Percentiles rank a stretch among this genome's conserved stretches.
phyloP scores from a whole-genome alignment of 2,329 filamentous ascomycete genomes.

The Aspergillus nomiae region DNA sequence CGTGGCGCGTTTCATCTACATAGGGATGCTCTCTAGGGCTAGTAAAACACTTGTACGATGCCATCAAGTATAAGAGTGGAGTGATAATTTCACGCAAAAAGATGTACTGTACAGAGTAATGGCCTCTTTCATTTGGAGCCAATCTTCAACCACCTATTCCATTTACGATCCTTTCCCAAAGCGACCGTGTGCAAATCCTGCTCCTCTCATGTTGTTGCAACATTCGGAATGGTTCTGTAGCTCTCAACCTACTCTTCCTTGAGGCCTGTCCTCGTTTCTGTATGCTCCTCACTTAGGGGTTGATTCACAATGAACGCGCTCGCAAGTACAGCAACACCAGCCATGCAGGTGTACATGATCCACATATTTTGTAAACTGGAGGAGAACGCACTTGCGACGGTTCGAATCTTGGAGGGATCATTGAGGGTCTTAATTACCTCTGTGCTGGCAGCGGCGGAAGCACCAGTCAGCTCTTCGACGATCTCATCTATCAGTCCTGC shows the following conservation, averaged over 20 bases:
- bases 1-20: background rate
- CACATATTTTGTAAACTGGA: slow-evolving; percentile 53
- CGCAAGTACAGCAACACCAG: slow-evolving; percentile 43
- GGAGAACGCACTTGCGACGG: slow-evolving; percentile 48
- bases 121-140: too few relatives aligned
- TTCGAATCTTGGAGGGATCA: slow-evolving; percentile 37
- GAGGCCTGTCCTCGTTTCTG: slow-evolving; percentile 52
- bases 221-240: background rate
- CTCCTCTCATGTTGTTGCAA: too few relatives aligned
- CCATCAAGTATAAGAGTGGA: background rate
- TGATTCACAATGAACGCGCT: slow-evolving; percentile 44
- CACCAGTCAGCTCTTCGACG: slow-evolving; percentile 36
- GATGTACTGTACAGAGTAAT: background rate
- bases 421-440: slow-evolving; percentile 43
- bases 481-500: slow-evolving; percentile 34
- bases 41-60: too few relatives aligned
- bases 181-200: too few relatives aligned
- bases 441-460: slow-evolving; percentile 49
- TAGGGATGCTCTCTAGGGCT: background rate
- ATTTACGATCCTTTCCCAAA: background rate
- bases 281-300: slow-evolving; percentile 52
- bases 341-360: slow-evolving; percentile 50
- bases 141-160: background rate
- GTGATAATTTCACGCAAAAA: background rate
- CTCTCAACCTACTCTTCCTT: background rate